A percentile compares a stretch with the other conserved stretches of the same genome.
Evolutionary conservation across 179 eudicot genomes (phyloP).

Genomic region (Spergularia azorica): DNA sequence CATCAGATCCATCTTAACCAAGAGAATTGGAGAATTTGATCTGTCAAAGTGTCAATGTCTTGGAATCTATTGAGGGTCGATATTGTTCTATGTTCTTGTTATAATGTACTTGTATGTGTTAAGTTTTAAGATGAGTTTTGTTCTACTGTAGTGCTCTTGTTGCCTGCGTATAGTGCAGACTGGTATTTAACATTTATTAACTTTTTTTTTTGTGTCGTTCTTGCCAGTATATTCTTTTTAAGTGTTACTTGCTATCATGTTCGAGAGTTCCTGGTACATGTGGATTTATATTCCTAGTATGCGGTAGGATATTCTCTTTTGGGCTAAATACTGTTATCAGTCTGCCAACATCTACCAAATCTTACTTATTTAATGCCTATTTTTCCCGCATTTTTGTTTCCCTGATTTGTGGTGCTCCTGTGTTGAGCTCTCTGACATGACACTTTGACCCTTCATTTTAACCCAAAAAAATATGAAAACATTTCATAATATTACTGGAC

Average conservation of each 20-base stretch:
- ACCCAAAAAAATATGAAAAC: neutral
- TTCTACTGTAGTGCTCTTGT: neutral
- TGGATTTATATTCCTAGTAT: neutral
- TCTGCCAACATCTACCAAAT: neutral
- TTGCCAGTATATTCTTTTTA: too few species aligned
- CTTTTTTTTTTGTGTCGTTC: neutral
- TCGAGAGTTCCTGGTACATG: neutral
- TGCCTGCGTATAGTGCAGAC: neutral
- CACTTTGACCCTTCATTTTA: neutral
- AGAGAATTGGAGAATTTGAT: neutral
- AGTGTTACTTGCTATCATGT: too few species aligned
- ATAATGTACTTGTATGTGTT: neutral
- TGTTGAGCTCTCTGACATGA: neutral
- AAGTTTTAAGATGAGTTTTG: neutral
- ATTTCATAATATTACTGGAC: too few species aligned
- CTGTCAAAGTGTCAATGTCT: neutral
- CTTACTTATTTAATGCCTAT: neutral
- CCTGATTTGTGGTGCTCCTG: neutral
- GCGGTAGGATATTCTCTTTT: neutral
- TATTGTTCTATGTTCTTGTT: neutral
- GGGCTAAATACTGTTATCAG: neutral
- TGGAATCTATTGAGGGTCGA: neutral
- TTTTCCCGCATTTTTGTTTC: neutral
- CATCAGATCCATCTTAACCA: constrained; percentile 6
- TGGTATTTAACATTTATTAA: constrained; percentile 1